Evolutionary conservation across 129 eudicot genomes (phyloP), one percentile per base, ranked within the genome.

Genomic region (Lonicera japonica): DNA sequence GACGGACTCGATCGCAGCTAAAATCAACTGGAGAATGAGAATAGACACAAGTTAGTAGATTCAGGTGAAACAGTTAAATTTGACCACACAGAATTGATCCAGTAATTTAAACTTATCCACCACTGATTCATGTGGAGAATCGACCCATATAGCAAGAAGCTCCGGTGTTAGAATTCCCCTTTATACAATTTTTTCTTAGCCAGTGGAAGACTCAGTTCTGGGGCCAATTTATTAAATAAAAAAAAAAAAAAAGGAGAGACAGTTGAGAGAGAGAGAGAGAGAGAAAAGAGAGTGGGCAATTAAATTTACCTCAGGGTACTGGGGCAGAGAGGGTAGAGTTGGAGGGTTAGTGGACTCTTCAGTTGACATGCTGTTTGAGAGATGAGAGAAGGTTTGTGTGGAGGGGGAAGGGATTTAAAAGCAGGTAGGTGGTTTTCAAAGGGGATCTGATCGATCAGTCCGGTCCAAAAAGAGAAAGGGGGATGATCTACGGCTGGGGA

Each of bases 251-350:
- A n/a, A n/a, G n/a, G n/a, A n/a, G n/a, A n/a, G n/a, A n/a, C n/a
- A n/a, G n/a, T n/a, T 29, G 36, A 11, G n/a, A 5, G 15, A 48
- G 59, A 19, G 25, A 25, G 13, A 18, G 40, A 25, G 13, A 14
- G 11, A n/a, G 23, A 11, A 3, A 41, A 45, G n/a, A 21, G 8
- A 10, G 21, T 36, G 5, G n/a, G 16, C 13, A 24, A 6, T n/a
- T n/a, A n/a, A n/a, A n/a, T 41, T 48, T 63, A 83, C 90, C 83
- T 87, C 91, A 0, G 85, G 90, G 24, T 80, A 81, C 21, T 48
- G 83, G 1, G 80, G 79, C 4, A 83, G 72, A 54, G 66, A 17
- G 0, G 73, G 25, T 0, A 81, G 24, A 45, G 67, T 36, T 43
- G 13, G 50, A 1, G 50, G 50, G 14, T 43, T 43, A 14, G 13